A percentile compares a stretch with the other conserved stretches of the same genome.
These are phyloP conservation scores for Rhizomucor pusillus DNA, from an alignment of 371 early-diverging fungal genomes.

Conservation along the genomic window DNA sequence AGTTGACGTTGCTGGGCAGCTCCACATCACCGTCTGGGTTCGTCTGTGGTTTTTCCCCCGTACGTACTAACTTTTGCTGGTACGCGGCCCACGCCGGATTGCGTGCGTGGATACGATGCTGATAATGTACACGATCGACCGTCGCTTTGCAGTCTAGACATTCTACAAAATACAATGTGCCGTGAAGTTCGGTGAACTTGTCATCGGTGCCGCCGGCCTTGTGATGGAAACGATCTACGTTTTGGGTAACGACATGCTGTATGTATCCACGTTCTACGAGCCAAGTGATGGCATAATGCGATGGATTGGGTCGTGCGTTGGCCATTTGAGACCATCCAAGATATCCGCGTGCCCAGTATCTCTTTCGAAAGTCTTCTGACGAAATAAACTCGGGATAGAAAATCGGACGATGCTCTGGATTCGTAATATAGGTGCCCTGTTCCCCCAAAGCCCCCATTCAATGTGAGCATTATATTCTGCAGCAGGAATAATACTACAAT, in stretches of 20 bases:
- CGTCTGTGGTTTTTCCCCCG: slow-evolving; percentile 42
- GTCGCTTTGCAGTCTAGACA: slow-evolving; percentile 69
- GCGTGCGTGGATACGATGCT: slow-evolving; percentile 57
- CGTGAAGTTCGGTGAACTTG: slow-evolving; percentile 79
- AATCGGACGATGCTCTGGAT: slow-evolving; percentile 82
- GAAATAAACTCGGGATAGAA: slow-evolving; percentile 70
- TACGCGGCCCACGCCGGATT: slow-evolving; percentile 70
- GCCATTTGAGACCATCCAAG: slow-evolving; percentile 77
- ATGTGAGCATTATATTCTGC: too few species aligned
- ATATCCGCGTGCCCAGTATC: slow-evolving; percentile 92
- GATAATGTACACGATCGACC: slow-evolving; percentile 60
- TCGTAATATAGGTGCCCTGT: slow-evolving; percentile 71
- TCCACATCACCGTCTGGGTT: slow-evolving; percentile 93
- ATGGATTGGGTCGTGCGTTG: slow-evolving; percentile 67
- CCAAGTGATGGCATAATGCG: slow-evolving; percentile 64
- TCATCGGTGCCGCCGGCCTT: slow-evolving; percentile 38
- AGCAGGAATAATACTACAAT: not conserved
- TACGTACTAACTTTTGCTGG: slow-evolving; percentile 7
- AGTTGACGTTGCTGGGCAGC: slow-evolving; percentile 51
- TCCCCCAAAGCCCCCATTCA: not conserved
- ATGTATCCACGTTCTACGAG: slow-evolving; percentile 48
- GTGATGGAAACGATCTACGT: slow-evolving; percentile 85
- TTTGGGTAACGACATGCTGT: slow-evolving; percentile 79
- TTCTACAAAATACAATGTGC: slow-evolving; percentile 70
- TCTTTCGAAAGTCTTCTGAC: slow-evolving; percentile 61